Evolutionary conservation across 2,329 filamentous ascomycete genomes (phyloP).

Genomic region (Epichloe baconii): DNA sequence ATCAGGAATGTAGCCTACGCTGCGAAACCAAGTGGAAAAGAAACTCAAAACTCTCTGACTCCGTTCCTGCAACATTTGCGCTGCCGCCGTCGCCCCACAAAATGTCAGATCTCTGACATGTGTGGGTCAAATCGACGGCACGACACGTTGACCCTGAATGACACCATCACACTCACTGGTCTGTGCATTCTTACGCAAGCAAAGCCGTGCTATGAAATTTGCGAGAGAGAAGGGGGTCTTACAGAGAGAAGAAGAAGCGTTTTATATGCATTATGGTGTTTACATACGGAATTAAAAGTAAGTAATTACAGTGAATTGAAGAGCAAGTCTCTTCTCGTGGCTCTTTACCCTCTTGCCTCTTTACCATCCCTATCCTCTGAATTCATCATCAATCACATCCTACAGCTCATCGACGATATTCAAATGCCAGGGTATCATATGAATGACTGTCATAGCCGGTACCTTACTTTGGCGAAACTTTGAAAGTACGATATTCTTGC

Average conservation of each 20-base stretch:
- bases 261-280: neutral
- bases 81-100: neutral
- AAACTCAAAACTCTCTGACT: neutral
- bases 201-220: neutral
- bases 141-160: conserved; percentile 8
- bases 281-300: neutral
- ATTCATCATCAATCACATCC: neutral
- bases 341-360: neutral
- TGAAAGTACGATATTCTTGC: too few species aligned
- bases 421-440: neutral
- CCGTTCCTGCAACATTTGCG: neutral
- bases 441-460: neutral
- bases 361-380: neutral
- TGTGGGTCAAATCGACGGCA: conserved; percentile 4
- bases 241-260: neutral
- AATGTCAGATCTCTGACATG: neutral
- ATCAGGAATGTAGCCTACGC: neutral
- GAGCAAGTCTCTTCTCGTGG: neutral
- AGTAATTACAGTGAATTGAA: neutral
- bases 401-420: neutral
- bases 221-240: too few species aligned
- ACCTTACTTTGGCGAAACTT: too few species aligned
- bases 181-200: neutral
- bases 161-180: conserved; percentile 6
- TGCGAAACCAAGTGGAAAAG: neutral